Evolutionary conservation across 2,329 filamentous ascomycete genomes (phyloP), one percentile per base, ranked within the genome.

Genomic region (Stemphylium beticola): DNA sequence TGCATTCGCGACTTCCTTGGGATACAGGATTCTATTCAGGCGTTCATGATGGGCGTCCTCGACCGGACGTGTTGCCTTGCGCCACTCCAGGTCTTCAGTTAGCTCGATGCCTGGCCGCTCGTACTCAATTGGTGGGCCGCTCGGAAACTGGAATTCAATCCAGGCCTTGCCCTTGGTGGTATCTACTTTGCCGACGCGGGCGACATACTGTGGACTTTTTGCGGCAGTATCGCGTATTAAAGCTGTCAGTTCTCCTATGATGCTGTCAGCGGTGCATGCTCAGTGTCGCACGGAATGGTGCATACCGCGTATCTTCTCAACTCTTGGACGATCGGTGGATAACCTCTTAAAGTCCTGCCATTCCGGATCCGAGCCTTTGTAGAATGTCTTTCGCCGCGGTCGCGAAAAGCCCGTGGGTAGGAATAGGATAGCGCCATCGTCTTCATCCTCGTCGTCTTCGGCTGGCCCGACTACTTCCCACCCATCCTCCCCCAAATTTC

Each of bases 281-380:
- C 15, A 12, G 32, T 29, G 18, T 29, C 36, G 10, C 3, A 26
- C 7, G 18, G 29, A 20, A 15, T 40, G 4, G 45, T 65, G 39
- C 55, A 33, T 60, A 75, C 74, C 53, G 53, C 76, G 73, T 50
- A 81, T 74, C 37, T 72, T 74, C 34, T 74, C 66, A 15, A 77
- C 67, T 50, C 75, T 69, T 26, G 72, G 44, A 22, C 69, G 68
- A 60, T 83, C 78, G n/a, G 71, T 74, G 6, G 78, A 72, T 14
- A 83, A 60, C 45, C 76, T 77, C 40, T 76, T 67, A 50, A 81
- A 83, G 48, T 79, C 79, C 62, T 82, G 77, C 81, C 81, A 83
- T 59, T 83, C 81, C 3, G 81, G 80, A 72, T 83, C 81, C n/a
- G 76, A 78, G 20, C 78, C 79, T 61, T 75, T 79, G 69, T 82